These are phyloP conservation scores for Metroxylon sagu DNA, from an alignment of 176 grass and related monocot genomes.

Conservation along the genomic window DNA sequence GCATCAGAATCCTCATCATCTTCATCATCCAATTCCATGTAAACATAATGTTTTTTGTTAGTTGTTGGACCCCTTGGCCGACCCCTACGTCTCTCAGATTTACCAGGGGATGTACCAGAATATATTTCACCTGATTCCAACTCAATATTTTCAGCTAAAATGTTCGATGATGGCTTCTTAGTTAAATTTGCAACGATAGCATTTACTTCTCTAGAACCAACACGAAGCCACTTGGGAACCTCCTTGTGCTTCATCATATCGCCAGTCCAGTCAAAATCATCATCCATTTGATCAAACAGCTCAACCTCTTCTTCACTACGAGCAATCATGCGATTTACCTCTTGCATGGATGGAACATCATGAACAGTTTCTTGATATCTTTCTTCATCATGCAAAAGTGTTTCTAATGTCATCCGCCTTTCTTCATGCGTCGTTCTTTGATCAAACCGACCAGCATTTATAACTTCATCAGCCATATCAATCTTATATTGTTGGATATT, in stretches of 20 bases:
- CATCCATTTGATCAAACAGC: conserved; percentile 99
- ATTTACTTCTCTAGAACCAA: conserved; percentile 64
- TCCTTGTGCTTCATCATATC: conserved; percentile 79
- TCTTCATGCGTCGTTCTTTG: conserved; percentile 98
- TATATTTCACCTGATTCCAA: conserved; percentile 31
- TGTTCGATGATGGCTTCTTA: conserved; percentile 73
- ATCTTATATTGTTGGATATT: conserved; percentile 99
- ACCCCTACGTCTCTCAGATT: conserved; percentile 62
- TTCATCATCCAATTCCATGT: conserved; percentile 80
- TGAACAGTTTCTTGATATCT: conserved; percentile 92
- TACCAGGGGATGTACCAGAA: conserved; percentile 11
- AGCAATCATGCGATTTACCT: conserved; percentile 99
- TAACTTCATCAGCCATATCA: conserved; percentile 99
- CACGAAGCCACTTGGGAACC: conserved; percentile 90
- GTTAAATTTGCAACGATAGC: conserved; percentile 45
- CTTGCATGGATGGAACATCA: conserved; percentile 91
- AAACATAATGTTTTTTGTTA: conserved; percentile 54
- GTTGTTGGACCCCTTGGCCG: conserved; percentile 29
- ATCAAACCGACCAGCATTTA: conserved; percentile 99
- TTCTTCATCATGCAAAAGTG: conserved; percentile 92
- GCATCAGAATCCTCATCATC: conserved; percentile 74
- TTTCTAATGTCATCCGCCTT: conserved; percentile 89
- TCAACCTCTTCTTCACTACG: conserved; percentile 70
- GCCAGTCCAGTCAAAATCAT: conserved; percentile 91
- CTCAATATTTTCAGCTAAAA: conserved; percentile 35